phyloP scores from a whole-genome alignment of 345 rosid genomes.

The Arabidopsis suecica region DNA sequence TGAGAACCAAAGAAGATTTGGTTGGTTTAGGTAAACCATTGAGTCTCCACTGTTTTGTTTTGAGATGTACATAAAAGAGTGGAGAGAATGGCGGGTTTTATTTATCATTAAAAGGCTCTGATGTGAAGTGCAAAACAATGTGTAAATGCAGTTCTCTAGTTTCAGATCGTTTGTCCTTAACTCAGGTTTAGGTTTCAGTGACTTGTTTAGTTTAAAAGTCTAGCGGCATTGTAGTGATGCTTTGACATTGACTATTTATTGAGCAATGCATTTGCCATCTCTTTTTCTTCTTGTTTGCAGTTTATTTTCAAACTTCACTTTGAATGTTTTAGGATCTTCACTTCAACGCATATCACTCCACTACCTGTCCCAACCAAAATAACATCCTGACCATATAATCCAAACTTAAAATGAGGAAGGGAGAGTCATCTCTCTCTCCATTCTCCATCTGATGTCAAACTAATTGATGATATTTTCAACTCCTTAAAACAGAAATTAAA shows the following conservation, averaged over 20 bases:
- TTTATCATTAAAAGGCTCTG: background rate
- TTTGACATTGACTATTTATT: conserved; percentile 28
- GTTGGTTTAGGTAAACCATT: background rate
- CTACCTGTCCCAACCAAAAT: background rate
- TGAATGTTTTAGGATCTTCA: background rate
- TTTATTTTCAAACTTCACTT: background rate
- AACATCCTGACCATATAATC: background rate
- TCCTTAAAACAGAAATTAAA: no score
- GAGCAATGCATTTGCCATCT: conserved; percentile 26
- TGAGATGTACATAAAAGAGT: conserved; percentile 40
- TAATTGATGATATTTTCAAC: no score
- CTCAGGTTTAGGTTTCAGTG: conserved; percentile 16
- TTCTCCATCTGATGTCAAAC: no score
- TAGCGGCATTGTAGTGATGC: conserved; percentile 26
- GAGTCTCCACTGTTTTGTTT: conserved; percentile 36
- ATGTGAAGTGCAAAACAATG: conserved; percentile 38
- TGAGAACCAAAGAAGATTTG: no score
- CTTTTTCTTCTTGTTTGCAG: background rate
- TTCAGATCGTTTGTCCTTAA: conserved; percentile 14
- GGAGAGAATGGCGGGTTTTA: conserved; percentile 20
- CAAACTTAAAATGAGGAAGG: no score
- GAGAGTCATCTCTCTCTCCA: no score
- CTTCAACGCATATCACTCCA: background rate
- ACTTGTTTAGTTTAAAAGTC: background rate
- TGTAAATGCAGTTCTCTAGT: conserved; percentile 38